phyloP scores from a whole-genome alignment of 2,329 filamentous ascomycete genomes.

The Pseudogymnoascus sp. region DNA sequence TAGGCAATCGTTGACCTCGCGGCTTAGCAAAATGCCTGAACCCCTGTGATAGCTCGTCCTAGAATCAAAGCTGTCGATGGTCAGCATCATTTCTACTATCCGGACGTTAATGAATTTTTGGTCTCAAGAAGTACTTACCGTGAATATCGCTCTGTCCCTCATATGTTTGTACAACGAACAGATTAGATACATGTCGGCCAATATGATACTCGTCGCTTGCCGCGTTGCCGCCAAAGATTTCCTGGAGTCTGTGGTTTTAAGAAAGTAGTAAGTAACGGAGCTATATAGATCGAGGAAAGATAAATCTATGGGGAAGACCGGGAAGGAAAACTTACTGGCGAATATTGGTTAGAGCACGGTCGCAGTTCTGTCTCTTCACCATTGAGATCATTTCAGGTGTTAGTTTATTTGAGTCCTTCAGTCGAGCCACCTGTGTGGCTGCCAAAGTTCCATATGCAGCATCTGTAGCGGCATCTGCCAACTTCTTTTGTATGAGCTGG shows the following conservation, averaged over 20 bases:
- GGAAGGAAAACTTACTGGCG: slow-evolving; percentile 38
- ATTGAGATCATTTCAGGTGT: slow-evolving; percentile 94
- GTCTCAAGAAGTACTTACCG: slow-evolving; percentile 18
- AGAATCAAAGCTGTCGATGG: slow-evolving; percentile 53
- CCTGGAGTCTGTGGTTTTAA: slow-evolving; percentile 53
- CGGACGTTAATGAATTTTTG: neutral
- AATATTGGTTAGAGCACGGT: slow-evolving; percentile 75
- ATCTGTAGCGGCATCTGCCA: slow-evolving; percentile 86
- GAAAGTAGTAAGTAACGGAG: neutral
- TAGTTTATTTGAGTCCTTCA: slow-evolving; percentile 84
- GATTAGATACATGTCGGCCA: slow-evolving; percentile 86
- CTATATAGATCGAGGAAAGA: neutral
- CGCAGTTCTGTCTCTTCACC: slow-evolving; percentile 97
- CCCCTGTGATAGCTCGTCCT: slow-evolving; percentile 61
- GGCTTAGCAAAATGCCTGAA: slow-evolving; percentile 59
- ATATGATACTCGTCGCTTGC: slow-evolving; percentile 95
- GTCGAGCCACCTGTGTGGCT: slow-evolving; percentile 78
- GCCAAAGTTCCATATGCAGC: slow-evolving; percentile 87
- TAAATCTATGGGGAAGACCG: neutral
- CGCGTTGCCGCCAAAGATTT: slow-evolving; percentile 95
- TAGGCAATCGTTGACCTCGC: neutral
- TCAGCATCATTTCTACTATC: slow-evolving; percentile 34
- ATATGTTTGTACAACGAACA: slow-evolving; percentile 97
- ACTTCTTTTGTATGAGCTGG: slow-evolving; percentile 95
- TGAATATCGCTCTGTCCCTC: slow-evolving; percentile 98